phyloP scores from a whole-genome alignment of 371 early-diverging fungal genomes.

The Phascolomyces articulosus region DNA sequence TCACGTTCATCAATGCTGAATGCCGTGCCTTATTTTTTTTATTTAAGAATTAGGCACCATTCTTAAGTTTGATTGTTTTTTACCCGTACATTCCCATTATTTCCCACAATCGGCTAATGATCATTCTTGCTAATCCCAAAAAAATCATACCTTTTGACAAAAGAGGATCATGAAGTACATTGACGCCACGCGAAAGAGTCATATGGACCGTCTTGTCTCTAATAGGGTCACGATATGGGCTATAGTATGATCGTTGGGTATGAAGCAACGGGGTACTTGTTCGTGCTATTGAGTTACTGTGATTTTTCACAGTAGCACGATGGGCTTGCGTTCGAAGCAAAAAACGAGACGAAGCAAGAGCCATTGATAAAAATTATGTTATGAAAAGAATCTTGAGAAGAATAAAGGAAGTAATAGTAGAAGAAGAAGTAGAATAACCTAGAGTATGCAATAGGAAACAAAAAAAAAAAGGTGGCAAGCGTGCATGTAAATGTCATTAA shows the following conservation, averaged over 20 bases:
- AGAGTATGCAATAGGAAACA: too few relatives aligned
- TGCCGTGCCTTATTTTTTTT: slow-evolving; percentile 54
- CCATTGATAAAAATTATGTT: background rate
- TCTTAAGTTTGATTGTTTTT: too few relatives aligned
- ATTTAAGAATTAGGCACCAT: too few relatives aligned
- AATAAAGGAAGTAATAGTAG: background rate
- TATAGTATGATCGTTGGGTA: background rate
- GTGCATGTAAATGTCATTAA: too few relatives aligned
- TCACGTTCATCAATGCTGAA: slow-evolving; percentile 68
- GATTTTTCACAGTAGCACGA: background rate
- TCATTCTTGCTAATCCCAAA: too few relatives aligned
- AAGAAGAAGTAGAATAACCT: background rate
- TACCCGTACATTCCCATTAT: too few relatives aligned
- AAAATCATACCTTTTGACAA: slow-evolving; percentile 53
- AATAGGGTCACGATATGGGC: slow-evolving; percentile 37
- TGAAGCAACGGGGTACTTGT: background rate
- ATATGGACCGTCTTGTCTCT: slow-evolving; percentile 62
- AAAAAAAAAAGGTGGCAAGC: too few relatives aligned
- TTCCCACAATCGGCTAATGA: too few relatives aligned
- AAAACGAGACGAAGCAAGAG: background rate
- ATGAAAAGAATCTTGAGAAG: background rate
- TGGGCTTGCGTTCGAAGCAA: background rate
- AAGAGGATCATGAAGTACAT: slow-evolving; percentile 62
- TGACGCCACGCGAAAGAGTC: slow-evolving; percentile 58
- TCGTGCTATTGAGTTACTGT: background rate